Percentiles rank a stretch among this genome's conserved stretches.
Conservation (phyloP, 495 filamentous ascomycete genomes). For the Aspergillus bertholletiae region DNA sequence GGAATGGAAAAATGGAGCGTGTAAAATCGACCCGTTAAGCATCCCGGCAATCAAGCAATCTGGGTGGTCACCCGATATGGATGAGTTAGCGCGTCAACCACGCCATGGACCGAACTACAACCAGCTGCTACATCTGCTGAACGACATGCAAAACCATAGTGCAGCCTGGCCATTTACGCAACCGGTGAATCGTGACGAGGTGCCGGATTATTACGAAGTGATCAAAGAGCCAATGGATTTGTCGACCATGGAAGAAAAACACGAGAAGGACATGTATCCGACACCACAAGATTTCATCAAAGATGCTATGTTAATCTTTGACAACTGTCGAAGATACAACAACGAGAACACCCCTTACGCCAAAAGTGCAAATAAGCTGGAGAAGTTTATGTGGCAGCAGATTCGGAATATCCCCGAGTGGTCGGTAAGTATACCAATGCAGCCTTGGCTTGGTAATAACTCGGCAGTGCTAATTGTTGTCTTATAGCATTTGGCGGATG, state of each 20-base stretch:
- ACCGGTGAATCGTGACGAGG: conserved; percentile 92
- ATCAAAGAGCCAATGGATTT: conserved; percentile 99
- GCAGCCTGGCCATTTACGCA: conserved; percentile 92
- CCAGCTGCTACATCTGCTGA: conserved; percentile 85
- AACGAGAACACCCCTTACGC: conserved; percentile 93
- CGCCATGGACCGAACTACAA: conserved; percentile 96
- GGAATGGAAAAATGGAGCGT: conserved; percentile 70
- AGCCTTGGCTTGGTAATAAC: neutral
- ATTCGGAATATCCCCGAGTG: conserved; percentile 93
- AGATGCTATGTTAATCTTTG: conserved; percentile 87
- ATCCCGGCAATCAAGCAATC: conserved; percentile 83
- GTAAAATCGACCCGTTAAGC: conserved; percentile 73
- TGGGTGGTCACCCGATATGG: conserved; percentile 97
- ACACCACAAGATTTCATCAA: conserved; percentile 90
- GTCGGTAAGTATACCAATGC: conserved; percentile 57
- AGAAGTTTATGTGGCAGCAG: conserved; percentile 96
- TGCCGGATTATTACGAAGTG: conserved; percentile 95
- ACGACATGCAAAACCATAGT: conserved; percentile 90
- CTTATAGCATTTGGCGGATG: conserved; percentile 46
- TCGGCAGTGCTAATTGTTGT: conserved; percentile 10
- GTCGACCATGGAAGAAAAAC: conserved; percentile 90
- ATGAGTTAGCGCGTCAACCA: conserved; percentile 92
- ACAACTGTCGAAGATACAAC: conserved; percentile 95
- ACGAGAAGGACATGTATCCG: conserved; percentile 88
- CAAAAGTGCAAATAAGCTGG: conserved; percentile 91